phyloP scores from a whole-genome alignment of 2,329 filamentous ascomycete species.

The Epichloe typhina region DNA sequence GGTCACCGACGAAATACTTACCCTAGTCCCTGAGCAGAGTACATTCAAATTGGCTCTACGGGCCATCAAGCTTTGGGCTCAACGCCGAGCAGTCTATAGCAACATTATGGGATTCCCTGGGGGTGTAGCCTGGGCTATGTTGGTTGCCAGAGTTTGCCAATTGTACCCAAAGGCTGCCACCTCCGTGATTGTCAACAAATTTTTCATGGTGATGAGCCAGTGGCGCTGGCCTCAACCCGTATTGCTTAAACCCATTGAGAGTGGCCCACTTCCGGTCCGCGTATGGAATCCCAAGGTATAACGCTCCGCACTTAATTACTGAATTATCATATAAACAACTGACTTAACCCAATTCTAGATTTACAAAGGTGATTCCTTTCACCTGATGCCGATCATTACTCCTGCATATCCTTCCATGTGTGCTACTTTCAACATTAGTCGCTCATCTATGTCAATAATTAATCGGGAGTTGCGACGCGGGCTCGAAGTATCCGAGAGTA shows the following conservation, averaged over 20 bases:
- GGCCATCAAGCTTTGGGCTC: conserved; percentile 93
- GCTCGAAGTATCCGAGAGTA: conserved; percentile 62
- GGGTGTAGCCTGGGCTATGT: conserved; percentile 95
- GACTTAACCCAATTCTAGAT: conserved; percentile 30
- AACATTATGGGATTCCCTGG: conserved; percentile 96
- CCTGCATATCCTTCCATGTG: conserved; percentile 98
- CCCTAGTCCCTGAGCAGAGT: conserved; percentile 75
- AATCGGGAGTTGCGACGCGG: conserved; percentile 70
- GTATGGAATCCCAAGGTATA: conserved; percentile 86
- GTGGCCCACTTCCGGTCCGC: conserved; percentile 64
- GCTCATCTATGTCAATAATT: conserved; percentile 75
- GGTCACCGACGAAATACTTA: conserved; percentile 85
- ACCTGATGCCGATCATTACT: conserved; percentile 97
- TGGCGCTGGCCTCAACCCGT: conserved; percentile 97
- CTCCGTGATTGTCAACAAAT: conserved; percentile 80
- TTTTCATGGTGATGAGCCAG: conserved; percentile 80
- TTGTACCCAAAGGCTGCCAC: conserved; percentile 87
- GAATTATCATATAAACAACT: conserved; percentile 4
- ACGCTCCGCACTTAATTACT: background rate
- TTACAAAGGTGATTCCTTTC: conserved; percentile 68
- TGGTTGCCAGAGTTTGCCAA: conserved; percentile 90
- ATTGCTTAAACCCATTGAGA: conserved; percentile 75
- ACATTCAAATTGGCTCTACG: conserved; percentile 82
- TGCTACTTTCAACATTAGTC: conserved; percentile 84
- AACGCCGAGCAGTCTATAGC: conserved; percentile 81